phyloP scores from a whole-genome alignment of 805 yeast species.

The Kockiozyma suomiensis region DNA sequence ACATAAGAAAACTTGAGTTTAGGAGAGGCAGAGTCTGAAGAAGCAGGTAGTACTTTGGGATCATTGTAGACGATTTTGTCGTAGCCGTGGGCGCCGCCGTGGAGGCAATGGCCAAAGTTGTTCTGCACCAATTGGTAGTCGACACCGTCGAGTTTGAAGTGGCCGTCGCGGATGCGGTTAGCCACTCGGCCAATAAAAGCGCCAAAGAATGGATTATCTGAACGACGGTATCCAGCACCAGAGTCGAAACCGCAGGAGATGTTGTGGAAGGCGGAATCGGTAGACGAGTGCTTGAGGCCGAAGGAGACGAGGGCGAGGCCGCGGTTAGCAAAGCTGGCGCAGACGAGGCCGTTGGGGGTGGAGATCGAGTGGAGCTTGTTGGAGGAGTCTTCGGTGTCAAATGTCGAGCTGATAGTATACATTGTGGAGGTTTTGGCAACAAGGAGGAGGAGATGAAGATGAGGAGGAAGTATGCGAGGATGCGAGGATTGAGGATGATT shows the following conservation, averaged over 20 bases:
- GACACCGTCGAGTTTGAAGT: constrained; percentile 48
- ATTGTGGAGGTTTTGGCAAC: neutral
- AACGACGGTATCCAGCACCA: constrained; percentile 36
- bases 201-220: constrained; percentile 57
- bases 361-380: constrained; percentile 24
- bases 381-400: constrained; percentile 18
- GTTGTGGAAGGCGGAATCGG: constrained; percentile 18
- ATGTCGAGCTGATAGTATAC: constrained; percentile 23
- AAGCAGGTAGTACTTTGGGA: constrained; percentile 49
- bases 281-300: constrained; percentile 7
- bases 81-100: constrained; percentile 59
- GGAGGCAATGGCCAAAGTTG: constrained; percentile 51
- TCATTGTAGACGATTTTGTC: constrained; percentile 56
- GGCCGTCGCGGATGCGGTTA: constrained; percentile 56
- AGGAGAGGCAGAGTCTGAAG: constrained; percentile 41
- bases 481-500: neutral
- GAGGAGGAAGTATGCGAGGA: neutral
- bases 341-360: constrained; percentile 22
- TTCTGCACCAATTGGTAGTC: constrained; percentile 49
- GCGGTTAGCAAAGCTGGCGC: constrained; percentile 28
- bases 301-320: constrained; percentile 22
- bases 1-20: constrained; percentile 46
- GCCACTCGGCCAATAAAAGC: constrained; percentile 69
- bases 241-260: constrained; percentile 16
- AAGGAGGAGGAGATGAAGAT: neutral